Evolutionary conservation across 169 alveolate species (phyloP), one percentile per base, ranked within the genome.

Genomic region (Eimeria necatrix): DNA sequence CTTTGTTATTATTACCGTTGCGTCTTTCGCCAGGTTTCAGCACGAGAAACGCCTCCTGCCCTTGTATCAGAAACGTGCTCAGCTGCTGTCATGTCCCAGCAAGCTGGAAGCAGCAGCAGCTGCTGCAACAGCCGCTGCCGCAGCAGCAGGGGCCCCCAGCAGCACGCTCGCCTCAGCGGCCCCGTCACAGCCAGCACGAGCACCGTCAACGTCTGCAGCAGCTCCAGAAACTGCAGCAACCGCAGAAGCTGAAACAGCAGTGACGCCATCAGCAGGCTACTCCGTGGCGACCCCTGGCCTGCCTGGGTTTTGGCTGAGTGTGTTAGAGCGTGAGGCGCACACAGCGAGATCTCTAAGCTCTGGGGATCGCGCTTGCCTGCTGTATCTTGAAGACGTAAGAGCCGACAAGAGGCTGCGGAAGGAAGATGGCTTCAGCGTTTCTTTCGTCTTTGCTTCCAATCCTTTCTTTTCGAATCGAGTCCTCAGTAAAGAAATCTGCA

Each of bases 131-230:
- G 78, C 78, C 9, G 78, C 78, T 1, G 78, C 78, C 9, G 78
- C 41, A 20, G 78, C 78, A 22, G 78, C 78, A 68, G 78, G 78
- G 78, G 78, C 78, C 41, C 78, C 78, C 18, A 32, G 41, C 41
- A 32, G 41, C 41, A 32, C 41, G 41, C 41, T 32, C 2, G 41
- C 41, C 41, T 32, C 41, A 56, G 2, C 68, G 68, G 68, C 20
- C 12, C 20, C 68, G 20, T 10, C 12, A 14, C 20, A 14, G 20
- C 22, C 68, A 56, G 68, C 68, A 56, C 22, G 2, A 56, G 68
- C 68, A 56, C 68, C 68, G 68, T 32, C 2, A 32, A 0, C 41
- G 41, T 32, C 41, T 32, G 41, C 22, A 56, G 22, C 22, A 68
- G 78, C 12, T 68, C 14, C 78, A 22, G 32, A 8, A 22, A 22